These are phyloP conservation scores for Flaveria robusta DNA, from an alignment of 129 eudicot genomes.

Conservation along the genomic window DNA sequence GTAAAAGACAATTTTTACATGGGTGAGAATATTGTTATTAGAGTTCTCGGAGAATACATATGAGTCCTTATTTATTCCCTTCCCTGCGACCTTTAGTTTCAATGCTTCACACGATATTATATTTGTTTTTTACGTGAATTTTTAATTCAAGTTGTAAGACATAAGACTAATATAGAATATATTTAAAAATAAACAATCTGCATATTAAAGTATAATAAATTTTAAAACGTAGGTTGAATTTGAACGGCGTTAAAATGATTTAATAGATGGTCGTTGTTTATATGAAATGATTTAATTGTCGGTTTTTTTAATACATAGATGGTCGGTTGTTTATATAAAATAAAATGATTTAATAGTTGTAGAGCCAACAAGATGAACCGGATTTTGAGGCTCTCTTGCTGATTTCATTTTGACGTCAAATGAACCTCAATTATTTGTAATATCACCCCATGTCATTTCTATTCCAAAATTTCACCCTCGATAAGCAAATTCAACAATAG, in stretches of 20 bases:
- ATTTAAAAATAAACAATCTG: neutral
- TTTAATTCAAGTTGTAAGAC: neutral
- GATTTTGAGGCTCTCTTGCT: neutral
- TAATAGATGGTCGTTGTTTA: too few species aligned
- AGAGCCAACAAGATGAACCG: neutral
- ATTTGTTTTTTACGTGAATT: too few species aligned
- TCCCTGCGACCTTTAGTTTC: too few species aligned
- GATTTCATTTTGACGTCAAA: conserved; percentile 19
- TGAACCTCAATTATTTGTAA: conserved; percentile 8
- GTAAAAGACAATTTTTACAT: too few species aligned
- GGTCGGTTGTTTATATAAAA: neutral
- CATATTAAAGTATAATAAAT: too few species aligned
- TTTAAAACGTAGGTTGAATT: too few species aligned
- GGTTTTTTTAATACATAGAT: neutral
- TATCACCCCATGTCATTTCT: neutral
- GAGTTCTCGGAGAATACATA: too few species aligned
- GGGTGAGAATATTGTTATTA: too few species aligned
- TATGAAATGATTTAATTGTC: too few species aligned
- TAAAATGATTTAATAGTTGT: neutral
- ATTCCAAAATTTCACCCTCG: neutral
- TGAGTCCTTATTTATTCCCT: too few species aligned
- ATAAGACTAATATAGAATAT: neutral
- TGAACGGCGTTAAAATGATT: too few species aligned
- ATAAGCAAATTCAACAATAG: neutral
- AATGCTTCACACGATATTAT: too few species aligned